Percentiles rank a stretch among this genome's conserved stretches.
Conservation (phyloP, 192 early-diverging fungal species). For the Nowakowskiella sp. region DNA sequence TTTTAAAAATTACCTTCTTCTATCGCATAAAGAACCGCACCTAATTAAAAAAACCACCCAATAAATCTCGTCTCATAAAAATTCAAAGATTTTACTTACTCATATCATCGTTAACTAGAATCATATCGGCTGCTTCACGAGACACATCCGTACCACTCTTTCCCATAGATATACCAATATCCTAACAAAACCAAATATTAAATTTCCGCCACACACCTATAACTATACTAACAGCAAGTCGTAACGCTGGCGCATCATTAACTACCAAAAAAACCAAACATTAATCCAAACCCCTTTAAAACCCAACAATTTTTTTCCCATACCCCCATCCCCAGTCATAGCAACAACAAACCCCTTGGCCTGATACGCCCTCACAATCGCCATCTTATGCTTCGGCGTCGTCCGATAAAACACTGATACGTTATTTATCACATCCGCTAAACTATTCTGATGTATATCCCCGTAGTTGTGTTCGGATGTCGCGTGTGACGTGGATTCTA, state of each 20-base stretch:
- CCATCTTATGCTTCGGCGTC: conserved; percentile 81
- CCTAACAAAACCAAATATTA: conserved; percentile 18
- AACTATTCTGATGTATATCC: conserved; percentile 15
- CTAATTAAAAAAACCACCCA: conserved; percentile 14
- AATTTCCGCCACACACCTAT: not conserved
- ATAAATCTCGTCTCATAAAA: not conserved
- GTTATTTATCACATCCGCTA: conserved; percentile 24
- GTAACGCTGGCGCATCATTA: conserved; percentile 91
- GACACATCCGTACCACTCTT: conserved; percentile 90
- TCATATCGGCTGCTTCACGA: conserved; percentile 95
- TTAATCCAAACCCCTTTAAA: not conserved
- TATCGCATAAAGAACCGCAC: conserved; percentile 85
- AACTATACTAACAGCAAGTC: conserved; percentile 48
- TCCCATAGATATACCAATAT: conserved; percentile 97
- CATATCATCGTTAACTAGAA: conserved; percentile 93
- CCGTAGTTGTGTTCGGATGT: too few species aligned
- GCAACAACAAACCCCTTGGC: conserved; percentile 78
- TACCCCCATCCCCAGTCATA: conserved; percentile 88
- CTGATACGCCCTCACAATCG: conserved; percentile 84
- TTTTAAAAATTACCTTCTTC: conserved; percentile 66
- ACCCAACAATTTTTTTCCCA: not conserved
- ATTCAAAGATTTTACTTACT: conserved; percentile 9
- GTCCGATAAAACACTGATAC: conserved; percentile 61
- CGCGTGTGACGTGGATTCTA: too few species aligned
- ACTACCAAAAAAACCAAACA: conserved; percentile 32